phyloP scores from a whole-genome alignment of 108 stramenopile genomes.

The Pseudonitzschia multistriata region DNA sequence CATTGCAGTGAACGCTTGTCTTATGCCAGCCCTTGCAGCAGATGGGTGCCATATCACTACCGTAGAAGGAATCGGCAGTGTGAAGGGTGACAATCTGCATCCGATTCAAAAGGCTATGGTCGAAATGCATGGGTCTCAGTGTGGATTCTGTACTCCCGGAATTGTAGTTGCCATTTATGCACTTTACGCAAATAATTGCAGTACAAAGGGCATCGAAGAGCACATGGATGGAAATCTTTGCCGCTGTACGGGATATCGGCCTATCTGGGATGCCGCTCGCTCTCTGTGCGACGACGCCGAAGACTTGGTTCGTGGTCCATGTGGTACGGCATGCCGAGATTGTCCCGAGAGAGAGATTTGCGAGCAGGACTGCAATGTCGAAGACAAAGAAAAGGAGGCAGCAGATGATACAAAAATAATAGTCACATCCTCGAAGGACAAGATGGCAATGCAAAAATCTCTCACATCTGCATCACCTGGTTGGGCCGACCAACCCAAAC shows the following conservation, averaged over 20 bases:
- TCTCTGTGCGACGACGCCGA: conserved; percentile 59
- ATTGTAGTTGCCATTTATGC: conserved; percentile 92
- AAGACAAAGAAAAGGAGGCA: conserved; percentile 34
- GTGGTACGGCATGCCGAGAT: conserved; percentile 69
- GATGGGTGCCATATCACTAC: conserved; percentile 90
- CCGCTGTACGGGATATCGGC: conserved; percentile 92
- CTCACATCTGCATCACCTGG: conserved; percentile 27
- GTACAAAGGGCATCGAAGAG: conserved; percentile 72
- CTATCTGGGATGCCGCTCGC: conserved; percentile 94
- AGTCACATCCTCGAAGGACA: conserved; percentile 56
- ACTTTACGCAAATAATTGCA: conserved; percentile 60
- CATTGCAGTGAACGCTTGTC: conserved; percentile 85
- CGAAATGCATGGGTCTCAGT: conserved; percentile 93
- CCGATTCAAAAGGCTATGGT: conserved; percentile 92
- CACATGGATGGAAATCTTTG: conserved; percentile 95
- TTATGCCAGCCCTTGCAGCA: conserved; percentile 85
- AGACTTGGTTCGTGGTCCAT: conserved; percentile 57
- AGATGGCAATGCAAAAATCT: conserved; percentile 47
- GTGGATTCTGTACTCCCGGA: conserved; percentile 97
- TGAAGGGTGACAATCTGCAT: conserved; percentile 76
- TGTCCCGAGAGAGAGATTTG: conserved; percentile 76
- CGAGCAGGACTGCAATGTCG: conserved; percentile 67
- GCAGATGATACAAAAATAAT: conserved; percentile 18
- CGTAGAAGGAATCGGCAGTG: conserved; percentile 86
- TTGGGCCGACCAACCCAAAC: conserved; percentile 69